Base-by-base conservation (phyloP, 208 protist species). In the Leptomonas pyrrhocoris region DNA sequence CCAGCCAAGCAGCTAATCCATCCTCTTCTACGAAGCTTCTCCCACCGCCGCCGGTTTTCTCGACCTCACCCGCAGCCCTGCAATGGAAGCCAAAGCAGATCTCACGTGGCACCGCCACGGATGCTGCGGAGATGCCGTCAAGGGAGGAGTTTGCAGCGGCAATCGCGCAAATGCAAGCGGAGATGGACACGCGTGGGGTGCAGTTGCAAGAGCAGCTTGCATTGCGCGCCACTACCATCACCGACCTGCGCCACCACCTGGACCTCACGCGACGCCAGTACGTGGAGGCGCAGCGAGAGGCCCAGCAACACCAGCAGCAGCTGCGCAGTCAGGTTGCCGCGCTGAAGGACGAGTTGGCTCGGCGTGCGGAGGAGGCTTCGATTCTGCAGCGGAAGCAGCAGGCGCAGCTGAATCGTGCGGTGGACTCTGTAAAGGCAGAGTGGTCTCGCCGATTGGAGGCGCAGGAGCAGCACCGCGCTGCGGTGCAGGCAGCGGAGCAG, bases 301-400 rank as follows among this genome's bases (percentile, higher is more conserved):
- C 77, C 0, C 57, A 67, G 34, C 53, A 70, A 9, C 75, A 68
- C 23, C 42, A 68, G 31, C 46, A 51, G 40, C 76, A 61, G 18
- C 68, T 82, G 25, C 68, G 56, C 25, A 69, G 72, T 23, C 89
- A 92, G 67, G 79, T 95, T 19, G 56, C 68, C 12, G 89, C 89
- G 13, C 74, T 95, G 31, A 92, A 93, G 74, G 89, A 89, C 58
- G 89, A 95, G 81, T 74, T 95, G 40, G 77, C 71, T 11, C 82
- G 89, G 2, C 81, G 84, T n/a, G 64, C 71, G 18, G 69, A 89
- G 48, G 88, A 94, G 73, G 60, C 74, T 7, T 51, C 51, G 7
- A 71, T 89, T 21, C 42, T 91, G 58, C 57, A 81, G 43, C 70
- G 76, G 6, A 85, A 83, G 66, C 62, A 77, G 53, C 77, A 65